Evolutionary conservation across 345 rosid species (phyloP).

Genomic region (Brassica carinata): DNA sequence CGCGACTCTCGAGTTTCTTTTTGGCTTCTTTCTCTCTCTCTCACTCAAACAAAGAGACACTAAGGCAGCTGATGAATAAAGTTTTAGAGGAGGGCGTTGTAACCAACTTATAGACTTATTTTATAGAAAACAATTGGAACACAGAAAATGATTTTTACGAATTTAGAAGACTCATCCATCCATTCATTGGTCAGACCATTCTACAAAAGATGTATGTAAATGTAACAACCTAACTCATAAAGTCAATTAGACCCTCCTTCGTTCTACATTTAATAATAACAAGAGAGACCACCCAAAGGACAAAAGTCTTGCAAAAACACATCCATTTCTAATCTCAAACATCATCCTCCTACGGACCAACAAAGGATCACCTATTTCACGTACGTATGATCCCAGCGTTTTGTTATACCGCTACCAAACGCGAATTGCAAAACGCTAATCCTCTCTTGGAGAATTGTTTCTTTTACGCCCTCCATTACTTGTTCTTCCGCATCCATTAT

Average conservation of each 20-base stretch:
- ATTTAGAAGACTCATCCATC: slow-evolving; percentile 13
- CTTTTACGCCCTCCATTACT: slow-evolving; percentile 58
- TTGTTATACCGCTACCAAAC: slow-evolving; percentile 51
- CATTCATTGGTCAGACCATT: slow-evolving; percentile 1
- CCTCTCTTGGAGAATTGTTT: slow-evolving; percentile 48
- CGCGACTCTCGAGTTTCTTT: background rate
- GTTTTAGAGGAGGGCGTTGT: background rate
- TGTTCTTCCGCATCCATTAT: slow-evolving; percentile 78
- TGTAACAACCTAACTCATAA: background rate
- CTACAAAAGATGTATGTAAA: background rate
- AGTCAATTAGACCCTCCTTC: background rate
- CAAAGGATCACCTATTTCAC: slow-evolving; percentile 30
- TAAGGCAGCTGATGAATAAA: background rate
- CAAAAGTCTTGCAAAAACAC: background rate
- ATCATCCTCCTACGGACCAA: background rate
- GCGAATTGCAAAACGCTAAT: slow-evolving; percentile 51
- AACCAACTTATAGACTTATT: slow-evolving; percentile 20
- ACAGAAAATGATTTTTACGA: background rate
- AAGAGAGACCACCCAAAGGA: background rate
- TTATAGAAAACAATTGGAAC: background rate
- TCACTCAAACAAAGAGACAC: background rate
- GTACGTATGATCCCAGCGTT: slow-evolving; percentile 58
- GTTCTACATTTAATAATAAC: background rate
- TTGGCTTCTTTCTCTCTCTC: background rate
- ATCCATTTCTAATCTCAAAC: background rate